Conservation (phyloP, 2,329 filamentous ascomycete species). For the Ceratocystis cubensis region DNA sequence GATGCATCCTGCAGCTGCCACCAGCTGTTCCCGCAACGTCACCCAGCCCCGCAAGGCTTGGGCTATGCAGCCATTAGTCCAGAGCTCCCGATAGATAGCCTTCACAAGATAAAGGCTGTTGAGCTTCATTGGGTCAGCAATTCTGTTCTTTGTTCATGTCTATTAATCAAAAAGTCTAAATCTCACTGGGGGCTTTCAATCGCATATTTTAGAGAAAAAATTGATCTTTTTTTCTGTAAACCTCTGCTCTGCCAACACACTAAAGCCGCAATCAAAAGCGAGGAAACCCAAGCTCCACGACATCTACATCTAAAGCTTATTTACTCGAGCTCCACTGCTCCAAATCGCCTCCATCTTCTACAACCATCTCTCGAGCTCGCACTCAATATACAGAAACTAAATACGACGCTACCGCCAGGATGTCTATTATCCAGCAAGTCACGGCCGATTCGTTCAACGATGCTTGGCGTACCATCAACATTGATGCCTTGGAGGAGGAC, state of each 20-base stretch:
- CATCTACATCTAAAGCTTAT: not conserved
- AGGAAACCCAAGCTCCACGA: constrained; percentile 1
- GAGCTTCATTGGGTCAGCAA: not conserved
- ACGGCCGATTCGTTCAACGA: constrained; percentile 47
- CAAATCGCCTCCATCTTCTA: not conserved
- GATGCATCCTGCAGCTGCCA: not conserved
- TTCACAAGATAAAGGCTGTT: not conserved
- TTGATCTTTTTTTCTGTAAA: not conserved
- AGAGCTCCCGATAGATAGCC: constrained; percentile 8
- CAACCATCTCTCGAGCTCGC: not conserved
- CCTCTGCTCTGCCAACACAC: not conserved
- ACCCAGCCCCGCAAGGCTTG: constrained; percentile 18
- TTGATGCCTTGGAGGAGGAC: constrained; percentile 82
- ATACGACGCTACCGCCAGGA: constrained; percentile 25
- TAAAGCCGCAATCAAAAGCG: constrained; percentile 7
- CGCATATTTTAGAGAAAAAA: not conserved
- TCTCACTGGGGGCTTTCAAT: not conserved
- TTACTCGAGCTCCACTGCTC: constrained; percentile 16
- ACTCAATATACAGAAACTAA: not conserved
- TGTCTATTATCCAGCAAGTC: constrained; percentile 58
- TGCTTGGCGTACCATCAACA: constrained; percentile 80
- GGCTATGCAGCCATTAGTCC: constrained; percentile 1
- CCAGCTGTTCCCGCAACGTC: not conserved
- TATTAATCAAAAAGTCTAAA: not conserved
- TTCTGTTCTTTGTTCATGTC: not conserved